Evolutionary conservation across 108 stramenopile species (phyloP), one percentile per base, ranked within the genome.

Genomic region (Cylindrotheca fusiformis): DNA sequence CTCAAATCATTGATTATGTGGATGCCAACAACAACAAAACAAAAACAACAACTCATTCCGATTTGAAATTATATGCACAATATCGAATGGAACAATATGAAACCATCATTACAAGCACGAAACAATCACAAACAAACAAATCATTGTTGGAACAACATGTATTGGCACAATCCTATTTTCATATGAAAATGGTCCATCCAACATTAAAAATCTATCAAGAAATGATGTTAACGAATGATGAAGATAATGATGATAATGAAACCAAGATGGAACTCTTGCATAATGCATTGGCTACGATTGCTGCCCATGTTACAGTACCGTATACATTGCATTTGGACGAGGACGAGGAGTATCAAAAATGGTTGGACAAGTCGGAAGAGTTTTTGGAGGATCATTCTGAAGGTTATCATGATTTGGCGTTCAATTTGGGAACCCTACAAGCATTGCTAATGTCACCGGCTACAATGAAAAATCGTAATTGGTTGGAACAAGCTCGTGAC

Each of bases 91-190:
- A 61, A 27, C 60, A 74, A 3, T 67, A 74, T 50, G 53, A 52
- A 3, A 17, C 14, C 17, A 65, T 61, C 18, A n/a, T n/a, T n/a
- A n/a, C n/a, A n/a, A n/a, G n/a, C n/a, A 48, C 55, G 21, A 59
- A 74, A 23, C 52, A 74, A 53, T 52, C 60, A 5, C n/a, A n/a
- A n/a, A 46, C 72, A 20, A 52, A 56, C 26, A 47, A 60, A 20
- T 54, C 58, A 12, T 14, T 29, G 0, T 46, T 68, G 49, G 58
- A 68, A 25, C 67, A 52, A 44, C 67, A 68, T 68, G 33, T 68
- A 31, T 33, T 68, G 31, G 67, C 67, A 3, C 74, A 75, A 60
- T 68, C 74, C 21, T 41, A 48, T 5, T 75, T 69, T 63, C 67
- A 60, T 20, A 52, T 75, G 57, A 52, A 63, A 49, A 49, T 61